phyloP scores from a whole-genome alignment of 257 asterid genomes.

The Marsdenia floribunda region DNA sequence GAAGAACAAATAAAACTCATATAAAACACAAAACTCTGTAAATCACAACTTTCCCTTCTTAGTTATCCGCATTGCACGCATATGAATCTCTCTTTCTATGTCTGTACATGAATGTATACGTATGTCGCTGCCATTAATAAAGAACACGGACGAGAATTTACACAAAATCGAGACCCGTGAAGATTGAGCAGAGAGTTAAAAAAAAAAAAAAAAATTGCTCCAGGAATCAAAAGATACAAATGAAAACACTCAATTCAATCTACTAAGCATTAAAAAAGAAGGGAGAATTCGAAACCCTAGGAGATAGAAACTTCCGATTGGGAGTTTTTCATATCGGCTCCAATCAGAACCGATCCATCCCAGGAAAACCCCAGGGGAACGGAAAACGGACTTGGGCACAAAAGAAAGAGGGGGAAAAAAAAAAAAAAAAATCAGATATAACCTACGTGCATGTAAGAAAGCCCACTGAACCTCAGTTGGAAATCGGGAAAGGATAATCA shows the following conservation, averaged over 20 bases:
- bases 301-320: neutral
- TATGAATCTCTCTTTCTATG: neutral
- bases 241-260: neutral
- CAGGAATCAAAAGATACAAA: neutral
- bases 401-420: neutral
- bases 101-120: neutral
- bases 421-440: neutral
- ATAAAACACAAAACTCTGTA: neutral
- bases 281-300: conserved; percentile 2
- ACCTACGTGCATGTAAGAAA: neutral
- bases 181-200: no score
- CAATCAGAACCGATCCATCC: neutral
- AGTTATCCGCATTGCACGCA: conserved; percentile 5
- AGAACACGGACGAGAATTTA: neutral
- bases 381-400: conserved; percentile 3
- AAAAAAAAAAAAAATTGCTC: no score
- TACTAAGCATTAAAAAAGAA: neutral
- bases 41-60: neutral
- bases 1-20: neutral
- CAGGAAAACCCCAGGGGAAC: neutral
- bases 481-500: conserved; percentile 15
- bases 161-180: neutral
- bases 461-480: neutral
- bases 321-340: neutral
- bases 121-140: neutral